Evolutionary conservation across 2,329 filamentous ascomycete genomes (phyloP), one percentile per base, ranked within the genome.

Genomic region (Emmonsiellopsis sp.): DNA sequence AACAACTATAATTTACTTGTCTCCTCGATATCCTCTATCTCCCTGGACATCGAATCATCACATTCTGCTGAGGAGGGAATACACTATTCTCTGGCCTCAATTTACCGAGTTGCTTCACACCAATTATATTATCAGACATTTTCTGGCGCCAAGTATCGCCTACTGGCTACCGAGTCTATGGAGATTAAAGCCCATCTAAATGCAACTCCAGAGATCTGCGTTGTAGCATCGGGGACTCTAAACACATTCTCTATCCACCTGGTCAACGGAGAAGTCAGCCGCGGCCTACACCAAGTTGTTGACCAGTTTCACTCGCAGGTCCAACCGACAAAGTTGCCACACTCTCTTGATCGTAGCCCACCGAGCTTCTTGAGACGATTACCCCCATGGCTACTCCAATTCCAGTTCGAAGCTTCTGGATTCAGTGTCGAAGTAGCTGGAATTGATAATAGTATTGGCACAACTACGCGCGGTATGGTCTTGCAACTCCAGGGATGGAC

Each of bases 1-100:
- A 88, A 90, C 56, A 91, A 97, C 59, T 97, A 93, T 61, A 93
- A 98, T 65, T 79, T 98, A 32, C 86, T 98, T 44, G 95, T 98
- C 47, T 95, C 89, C 1, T 93, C 90, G 2, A 89, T 95, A 9
- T 97, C 94, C 0, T 95, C 92, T 0, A 83, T 97, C 38, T 95
- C 92, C 0, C 74, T 97, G 20, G 93, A 98, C 63, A 79, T 95
- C 47, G 93, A 98, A 65, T 95, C 93, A 0, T 95, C 90, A n/a
- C 93, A 98, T 70, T 93, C 89, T 2, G 78, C 86, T 0, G 82
- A 89, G 37, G 87, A 87, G 54, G 87, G 94, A 35, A 74, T 90
- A 3, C 87, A 96, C 65, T 98, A 98, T 69, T 89, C 87, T 5
- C 74, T 98, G 1, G 83, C 84, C 11, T 89, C 90, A 0, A 86